Conservation (phyloP, 192 early-diverging fungal genomes). For the Gigaspora rosea region DNA sequence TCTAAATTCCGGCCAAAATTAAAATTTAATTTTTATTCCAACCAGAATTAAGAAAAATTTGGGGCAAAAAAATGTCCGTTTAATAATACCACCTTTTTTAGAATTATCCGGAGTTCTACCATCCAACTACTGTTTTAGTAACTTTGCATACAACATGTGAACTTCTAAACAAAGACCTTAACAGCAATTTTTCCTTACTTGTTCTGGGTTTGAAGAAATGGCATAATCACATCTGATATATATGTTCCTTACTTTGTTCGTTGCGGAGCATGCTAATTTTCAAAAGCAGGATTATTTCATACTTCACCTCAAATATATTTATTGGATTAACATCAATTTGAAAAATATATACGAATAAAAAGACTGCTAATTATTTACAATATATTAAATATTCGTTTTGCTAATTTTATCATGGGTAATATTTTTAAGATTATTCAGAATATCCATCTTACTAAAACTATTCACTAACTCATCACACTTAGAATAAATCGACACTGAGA, state of each 20-base stretch:
- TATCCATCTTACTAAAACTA: slow-evolving; percentile 1
- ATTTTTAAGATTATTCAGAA: neutral
- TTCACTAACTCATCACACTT: slow-evolving; percentile 7
- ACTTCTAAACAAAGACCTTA: slow-evolving; percentile 1
- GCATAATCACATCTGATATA: slow-evolving; percentile 3
- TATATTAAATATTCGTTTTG: neutral
- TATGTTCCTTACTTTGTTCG: slow-evolving; percentile 17
- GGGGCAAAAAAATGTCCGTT: no score
- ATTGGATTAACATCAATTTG: neutral
- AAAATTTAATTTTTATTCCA: no score
- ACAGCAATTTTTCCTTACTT: neutral
- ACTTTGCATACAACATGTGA: slow-evolving; percentile 4
- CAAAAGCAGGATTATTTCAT: slow-evolving; percentile 1
- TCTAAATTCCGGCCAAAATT: no score
- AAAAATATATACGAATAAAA: no score
- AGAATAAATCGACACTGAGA: neutral
- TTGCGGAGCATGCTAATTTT: neutral
- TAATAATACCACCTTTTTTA: no score
- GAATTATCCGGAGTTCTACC: neutral
- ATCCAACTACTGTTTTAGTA: slow-evolving; percentile 30
- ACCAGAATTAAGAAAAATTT: no score
- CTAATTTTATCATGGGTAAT: slow-evolving; percentile 3
- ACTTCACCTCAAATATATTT: neutral
- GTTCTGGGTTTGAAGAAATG: neutral
- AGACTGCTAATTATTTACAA: slow-evolving; percentile 6